Evolutionary conservation across 2,329 filamentous ascomycete genomes (phyloP), one percentile per base, ranked within the genome.

Genomic region (Seiridium cupressi): DNA sequence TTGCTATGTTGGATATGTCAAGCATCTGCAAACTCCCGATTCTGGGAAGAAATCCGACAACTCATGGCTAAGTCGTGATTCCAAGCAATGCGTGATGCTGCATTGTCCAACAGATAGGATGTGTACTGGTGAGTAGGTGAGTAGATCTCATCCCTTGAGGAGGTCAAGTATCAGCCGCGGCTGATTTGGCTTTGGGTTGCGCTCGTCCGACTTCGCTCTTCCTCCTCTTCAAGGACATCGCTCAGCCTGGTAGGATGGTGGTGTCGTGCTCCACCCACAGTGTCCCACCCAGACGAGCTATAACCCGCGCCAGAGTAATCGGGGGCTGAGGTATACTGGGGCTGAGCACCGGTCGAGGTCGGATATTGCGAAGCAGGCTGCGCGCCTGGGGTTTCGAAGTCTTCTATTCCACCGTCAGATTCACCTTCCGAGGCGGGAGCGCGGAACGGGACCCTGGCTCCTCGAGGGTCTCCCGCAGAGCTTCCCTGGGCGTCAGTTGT

Each of bases 161-260:
- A 53, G 38, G 7, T 26, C 31, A 5, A 53, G 13, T n/a, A 44
- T 62, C 64, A 73, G 36, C 68, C 71, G 18, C 84, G 82, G 69
- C 84, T 87, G 64, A 81, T 74, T 62, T 87, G 84, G 70, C 86
- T 89, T 61, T 86, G 82, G 71, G 87, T 89, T 9, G 87, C 87
- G 66, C 89, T 91, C 11, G 89, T 91, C 31, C 90, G 85, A 71
- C 90, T 91, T 55, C 87, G 82, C 75, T 96, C 92, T 66, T 95
- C 91, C 64, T 96, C 89, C 70, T 92, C 92, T 70, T 93, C 90
- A 36, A 95, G 83, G 35, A 97, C 93, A 75, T 96, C 93, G 73
- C 92, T 96, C 63, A 97, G 79, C 60, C 93, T 81, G 7, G 93
- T 96, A 0, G 93, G 93, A 75, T 97, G 92, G 66, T 95, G 91